A percentile compares a stretch with the other conserved stretches of the same genome.
Evolutionary conservation across 129 eudicot genomes (phyloP).

Genomic region (Flaveria trinervia): DNA sequence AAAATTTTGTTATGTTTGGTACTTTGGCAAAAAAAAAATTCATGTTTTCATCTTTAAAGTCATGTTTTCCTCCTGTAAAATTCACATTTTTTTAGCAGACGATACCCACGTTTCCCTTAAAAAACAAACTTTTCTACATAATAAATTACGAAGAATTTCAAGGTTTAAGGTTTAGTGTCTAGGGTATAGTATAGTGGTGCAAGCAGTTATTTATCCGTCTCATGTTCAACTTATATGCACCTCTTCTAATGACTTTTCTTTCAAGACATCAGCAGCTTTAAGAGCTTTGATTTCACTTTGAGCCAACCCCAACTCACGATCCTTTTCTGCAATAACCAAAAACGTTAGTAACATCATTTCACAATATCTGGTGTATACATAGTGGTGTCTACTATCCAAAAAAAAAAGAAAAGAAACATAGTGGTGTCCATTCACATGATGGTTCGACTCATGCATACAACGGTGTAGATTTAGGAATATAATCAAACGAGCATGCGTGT

Average conservation of each 20-base stretch:
- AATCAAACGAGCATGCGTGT: too few species aligned
- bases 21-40: too few species aligned
- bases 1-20: too few species aligned
- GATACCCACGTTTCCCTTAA: background rate
- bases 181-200: too few species aligned
- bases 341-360: background rate
- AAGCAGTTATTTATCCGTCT: too few species aligned
- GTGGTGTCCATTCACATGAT: too few species aligned
- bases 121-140: background rate
- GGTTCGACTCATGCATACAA: too few species aligned
- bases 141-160: too few species aligned
- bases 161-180: too few species aligned
- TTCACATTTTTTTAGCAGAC: background rate
- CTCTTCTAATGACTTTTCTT: slow-evolving; percentile 86
- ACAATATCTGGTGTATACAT: background rate
- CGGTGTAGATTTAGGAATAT: too few species aligned
- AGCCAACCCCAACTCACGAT: slow-evolving; percentile 58
- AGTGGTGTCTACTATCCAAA: too few species aligned
- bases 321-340: slow-evolving; percentile 59
- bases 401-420: too few species aligned
- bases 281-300: slow-evolving; percentile 77
- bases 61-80: background rate
- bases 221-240: slow-evolving; percentile 31
- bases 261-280: slow-evolving; percentile 62
- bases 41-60: background rate